Base-by-base conservation (phyloP, 441 rosid genomes). In the Gossypium aridum region DNA sequence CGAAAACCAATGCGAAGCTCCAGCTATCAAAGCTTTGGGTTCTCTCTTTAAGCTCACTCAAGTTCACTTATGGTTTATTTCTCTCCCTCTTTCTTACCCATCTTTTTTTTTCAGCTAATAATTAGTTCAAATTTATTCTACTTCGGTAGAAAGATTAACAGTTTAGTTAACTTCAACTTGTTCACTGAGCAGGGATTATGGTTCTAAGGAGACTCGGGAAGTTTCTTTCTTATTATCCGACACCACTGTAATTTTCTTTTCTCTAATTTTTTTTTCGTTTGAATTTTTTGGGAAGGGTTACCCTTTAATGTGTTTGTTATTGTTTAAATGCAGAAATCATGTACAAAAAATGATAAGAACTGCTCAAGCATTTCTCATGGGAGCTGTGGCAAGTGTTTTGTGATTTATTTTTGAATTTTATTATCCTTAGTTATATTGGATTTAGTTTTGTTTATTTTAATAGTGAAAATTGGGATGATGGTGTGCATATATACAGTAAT, bases 31-130 rank as follows among this genome's bases (percentile, higher is more conserved):
- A 82, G 92, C 91, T 77, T 81, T 93, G 16, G 98, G 95, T 51
- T 83, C 92, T 59, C 89, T 87, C 73, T 87, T 91, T 82, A 90
- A 87, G 83, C 92, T 90, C 80, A 87, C 92, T 34, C 84, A 92
- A 76, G 89, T 89, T 69, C 73, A 86, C 70, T 83, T 95, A 80
- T 86, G 97, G 99, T 89, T 56, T 54, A 56, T 75, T 49, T 53
- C 78, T 63, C 66, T 34, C 34, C 0, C 49, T 55, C 2, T 37
- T 8, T 64, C 20, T 19, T 34, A 1, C 43, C 23, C 57, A 28
- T 53, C 14, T 20, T 56, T 8, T 62, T 25, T 14, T 19, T 13
- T 28, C 14, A 5, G 43, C 64, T 39, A 4, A 37, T 14, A 6
- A 7, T 22, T 57, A 1, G 1, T 25, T 31, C 26, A 45, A 45